Base-by-base conservation (phyloP, 805 yeast species). In the Yamadazyma endophytica region DNA sequence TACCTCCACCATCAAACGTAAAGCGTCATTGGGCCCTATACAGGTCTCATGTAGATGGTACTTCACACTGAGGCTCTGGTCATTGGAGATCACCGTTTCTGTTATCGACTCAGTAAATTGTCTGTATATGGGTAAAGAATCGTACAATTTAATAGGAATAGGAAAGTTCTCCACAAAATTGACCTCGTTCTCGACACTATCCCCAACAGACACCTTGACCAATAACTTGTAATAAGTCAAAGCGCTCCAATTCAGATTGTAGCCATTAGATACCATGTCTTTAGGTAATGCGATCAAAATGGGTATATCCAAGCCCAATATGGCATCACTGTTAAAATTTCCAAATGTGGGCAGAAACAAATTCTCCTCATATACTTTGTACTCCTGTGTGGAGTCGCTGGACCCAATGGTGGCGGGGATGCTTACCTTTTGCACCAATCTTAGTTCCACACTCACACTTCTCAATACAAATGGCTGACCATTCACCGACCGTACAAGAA, bases 281-380 rank as follows among this genome's bases (percentile, higher is more conserved):
- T 68, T 68, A 1, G 75, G 77, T 13, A 79, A 51, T 0, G 76
- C 78, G 11, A 79, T 65, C 4, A 78, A 55, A 23, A 79, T 52
- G 0, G 86, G 86, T 1, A 79, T 49, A 44, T 79, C 84, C 21
- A 79, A 45, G 0, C 79, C 82, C 3, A 78, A 42, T 13, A 73
- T 44, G 9, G 26, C 29, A 15, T 64, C 61, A 32, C 64, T 61
- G 25, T 54, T 42, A 31, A 61, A 60, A 26, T 50, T 53, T n/a
- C 67, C 67, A 13, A 54, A 54, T 5, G 69, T 58, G 2, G 70
- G 67, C 26, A 64, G 50, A 35, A 51, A 64, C 21, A 52, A 52
- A 3, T 63, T 62, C 28, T 64, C 59, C 13, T 56, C 59, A 42
- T 50, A 65, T 0, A 63, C 31, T 24, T 54, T 52, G 36, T 49